phyloP scores from a whole-genome alignment of 2,329 filamentous ascomycete genomes.

The Akanthomyces uredinophilus region DNA sequence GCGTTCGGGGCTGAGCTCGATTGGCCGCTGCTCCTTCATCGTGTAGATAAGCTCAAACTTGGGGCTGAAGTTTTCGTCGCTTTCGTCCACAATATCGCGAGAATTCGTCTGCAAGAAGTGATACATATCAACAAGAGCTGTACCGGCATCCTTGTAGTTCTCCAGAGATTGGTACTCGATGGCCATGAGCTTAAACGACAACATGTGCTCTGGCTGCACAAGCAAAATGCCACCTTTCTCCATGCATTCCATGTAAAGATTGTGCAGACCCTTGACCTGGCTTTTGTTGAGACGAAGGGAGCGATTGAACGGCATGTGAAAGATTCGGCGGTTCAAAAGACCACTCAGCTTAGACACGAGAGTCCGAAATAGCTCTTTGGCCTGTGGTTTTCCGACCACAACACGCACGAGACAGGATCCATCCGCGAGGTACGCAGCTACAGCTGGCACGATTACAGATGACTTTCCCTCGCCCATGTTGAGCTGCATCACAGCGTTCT shows the following conservation, averaged over 20 bases:
- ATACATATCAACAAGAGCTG: conserved; percentile 36
- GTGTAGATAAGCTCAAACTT: conserved; percentile 62
- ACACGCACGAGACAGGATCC: conserved; percentile 47
- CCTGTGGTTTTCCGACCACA: conserved; percentile 57
- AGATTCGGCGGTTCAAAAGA: conserved; percentile 48
- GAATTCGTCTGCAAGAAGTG: conserved; percentile 38
- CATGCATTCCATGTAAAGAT: conserved; percentile 43
- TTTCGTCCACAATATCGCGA: conserved; percentile 59
- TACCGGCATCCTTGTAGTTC: conserved; percentile 18
- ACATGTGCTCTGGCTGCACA: conserved; percentile 57
- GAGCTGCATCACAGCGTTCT: conserved; percentile 57
- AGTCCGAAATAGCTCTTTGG: conserved; percentile 55
- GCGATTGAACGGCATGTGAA: conserved; percentile 55
- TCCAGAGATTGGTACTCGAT: conserved; percentile 26
- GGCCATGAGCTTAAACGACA: conserved; percentile 60
- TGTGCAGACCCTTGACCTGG: conserved; percentile 31
- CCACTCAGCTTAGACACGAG: conserved; percentile 51
- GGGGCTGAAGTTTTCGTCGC: conserved; percentile 57
- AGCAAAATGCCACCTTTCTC: conserved; percentile 49
- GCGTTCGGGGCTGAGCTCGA: conserved; percentile 49
- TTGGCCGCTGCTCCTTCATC: conserved; percentile 45
- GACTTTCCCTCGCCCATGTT: conserved; percentile 71
- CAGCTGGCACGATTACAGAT: conserved; percentile 63
- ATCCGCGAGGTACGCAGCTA: conserved; percentile 50
- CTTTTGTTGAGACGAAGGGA: conserved; percentile 30